Evolutionary conservation across 2,329 filamentous ascomycete genomes (phyloP).

Genomic region (Fusarium sp.): DNA sequence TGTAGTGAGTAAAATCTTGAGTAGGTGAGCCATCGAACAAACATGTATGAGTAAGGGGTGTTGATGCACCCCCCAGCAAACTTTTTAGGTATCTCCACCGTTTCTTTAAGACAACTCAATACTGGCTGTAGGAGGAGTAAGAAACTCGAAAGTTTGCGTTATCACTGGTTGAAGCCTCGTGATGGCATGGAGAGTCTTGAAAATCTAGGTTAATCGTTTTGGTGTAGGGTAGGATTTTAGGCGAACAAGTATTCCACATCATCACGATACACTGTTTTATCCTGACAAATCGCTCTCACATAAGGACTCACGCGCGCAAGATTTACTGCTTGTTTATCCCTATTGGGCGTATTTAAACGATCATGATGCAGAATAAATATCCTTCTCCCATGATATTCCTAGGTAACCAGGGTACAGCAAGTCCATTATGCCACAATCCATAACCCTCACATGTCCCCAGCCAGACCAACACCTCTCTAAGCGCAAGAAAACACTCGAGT

Average conservation of each 20-base stretch:
- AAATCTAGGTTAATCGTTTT: background rate
- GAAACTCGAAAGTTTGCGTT: background rate
- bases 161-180: background rate
- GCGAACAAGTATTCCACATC: background rate
- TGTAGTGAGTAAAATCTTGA: background rate
- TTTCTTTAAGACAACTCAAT: background rate
- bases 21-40: background rate
- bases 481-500: constrained; percentile 27
- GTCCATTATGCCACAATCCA: constrained; percentile 32
- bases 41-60: background rate
- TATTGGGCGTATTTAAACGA: background rate
- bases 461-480: constrained; percentile 33
- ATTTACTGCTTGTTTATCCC: background rate
- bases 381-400: background rate
- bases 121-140: background rate
- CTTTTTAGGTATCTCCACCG: background rate
- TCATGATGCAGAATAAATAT: constrained; percentile 9
- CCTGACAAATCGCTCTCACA: background rate
- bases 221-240: background rate
- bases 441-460: constrained; percentile 23
- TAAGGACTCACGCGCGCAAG: background rate
- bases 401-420: constrained; percentile 14
- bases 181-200: background rate
- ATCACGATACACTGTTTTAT: background rate
- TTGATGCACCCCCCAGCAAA: background rate